These are phyloP conservation scores for Cucumis hystrix DNA, from an alignment of 306 rosid genomes.

Conservation along the genomic window DNA sequence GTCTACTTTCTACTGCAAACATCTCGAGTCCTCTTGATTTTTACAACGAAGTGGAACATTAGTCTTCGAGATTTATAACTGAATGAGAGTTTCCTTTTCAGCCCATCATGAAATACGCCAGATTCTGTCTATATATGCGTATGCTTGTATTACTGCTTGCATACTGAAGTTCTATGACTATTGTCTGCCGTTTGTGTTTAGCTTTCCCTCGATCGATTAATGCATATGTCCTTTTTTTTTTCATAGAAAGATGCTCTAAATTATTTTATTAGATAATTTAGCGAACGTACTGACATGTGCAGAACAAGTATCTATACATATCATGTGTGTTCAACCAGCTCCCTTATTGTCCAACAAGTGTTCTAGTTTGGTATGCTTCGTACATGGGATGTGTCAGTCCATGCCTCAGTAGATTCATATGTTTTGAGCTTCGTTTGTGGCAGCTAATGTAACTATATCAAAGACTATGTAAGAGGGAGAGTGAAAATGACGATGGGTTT, in stretches of 20 bases:
- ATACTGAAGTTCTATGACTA: neutral
- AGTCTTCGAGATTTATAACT: neutral
- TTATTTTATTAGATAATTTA: neutral
- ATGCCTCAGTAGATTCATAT: neutral
- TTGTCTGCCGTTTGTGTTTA: neutral
- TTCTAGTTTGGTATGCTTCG: neutral
- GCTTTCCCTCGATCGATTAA: neutral
- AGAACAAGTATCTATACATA: neutral
- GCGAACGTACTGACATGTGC: neutral
- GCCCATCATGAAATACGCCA: neutral
- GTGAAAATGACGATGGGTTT: neutral
- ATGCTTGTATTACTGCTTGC: neutral
- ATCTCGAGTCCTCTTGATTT: neutral
- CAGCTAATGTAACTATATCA: neutral
- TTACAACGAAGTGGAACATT: neutral
- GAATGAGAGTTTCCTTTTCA: neutral
- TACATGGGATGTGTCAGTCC: neutral
- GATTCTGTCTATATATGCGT: neutral
- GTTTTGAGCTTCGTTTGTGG: neutral
- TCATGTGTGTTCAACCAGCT: neutral
- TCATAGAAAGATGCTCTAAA: neutral
- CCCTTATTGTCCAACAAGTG: neutral
- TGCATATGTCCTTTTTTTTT: neutral
- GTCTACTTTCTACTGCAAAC: neutral
- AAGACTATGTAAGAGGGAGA: neutral